A percentile compares a stretch with the other conserved stretches of the same genome.
phyloP scores from a whole-genome alignment of 768 basidiomycete species.

The Heimioporus sp. region DNA sequence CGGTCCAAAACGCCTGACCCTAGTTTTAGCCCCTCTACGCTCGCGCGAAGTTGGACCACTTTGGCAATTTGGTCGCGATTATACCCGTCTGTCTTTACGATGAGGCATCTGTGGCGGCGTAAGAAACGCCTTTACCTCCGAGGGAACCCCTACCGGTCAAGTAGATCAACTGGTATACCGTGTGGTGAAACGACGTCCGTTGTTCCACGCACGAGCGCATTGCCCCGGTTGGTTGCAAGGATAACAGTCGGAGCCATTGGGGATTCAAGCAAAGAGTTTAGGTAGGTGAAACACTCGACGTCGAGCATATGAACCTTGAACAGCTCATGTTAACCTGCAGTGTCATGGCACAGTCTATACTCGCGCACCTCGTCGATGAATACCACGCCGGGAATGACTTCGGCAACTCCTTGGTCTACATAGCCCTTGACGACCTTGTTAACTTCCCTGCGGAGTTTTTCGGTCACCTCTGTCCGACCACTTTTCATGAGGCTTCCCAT shows the following conservation, averaged over 20 bases:
- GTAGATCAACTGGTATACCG: slow-evolving; percentile 89
- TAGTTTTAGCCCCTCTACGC: slow-evolving; percentile 80
- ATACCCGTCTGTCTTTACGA: slow-evolving; percentile 89
- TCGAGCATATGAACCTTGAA: slow-evolving; percentile 97
- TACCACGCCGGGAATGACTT: slow-evolving; percentile 95
- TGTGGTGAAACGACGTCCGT: slow-evolving; percentile 90
- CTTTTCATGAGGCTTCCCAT: slow-evolving; percentile 93
- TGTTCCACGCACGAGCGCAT: slow-evolving; percentile 90
- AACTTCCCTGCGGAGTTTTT: slow-evolving; percentile 92
- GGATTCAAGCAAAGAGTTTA: slow-evolving; percentile 93
- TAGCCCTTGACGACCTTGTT: slow-evolving; percentile 97
- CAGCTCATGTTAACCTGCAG: slow-evolving; percentile 1
- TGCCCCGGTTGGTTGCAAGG: slow-evolving; percentile 93
- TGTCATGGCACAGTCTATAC: neutral
- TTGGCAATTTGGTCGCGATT: slow-evolving; percentile 79
- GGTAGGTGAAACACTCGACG: slow-evolving; percentile 98
- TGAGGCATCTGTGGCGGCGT: slow-evolving; percentile 66
- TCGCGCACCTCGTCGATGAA: slow-evolving; percentile 93
- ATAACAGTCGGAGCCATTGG: slow-evolving; percentile 98
- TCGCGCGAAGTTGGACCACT: slow-evolving; percentile 84
- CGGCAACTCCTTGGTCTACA: slow-evolving; percentile 97
- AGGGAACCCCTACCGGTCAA: slow-evolving; percentile 68
- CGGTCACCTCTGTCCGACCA: slow-evolving; percentile 93
- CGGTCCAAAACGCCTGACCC: slow-evolving; percentile 74
- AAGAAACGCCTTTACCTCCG: slow-evolving; percentile 4